Evolutionary conservation across 2,329 filamentous ascomycete species (phyloP), one percentile per base, ranked within the genome.

Genomic region (Fusarium sarcochroum): DNA sequence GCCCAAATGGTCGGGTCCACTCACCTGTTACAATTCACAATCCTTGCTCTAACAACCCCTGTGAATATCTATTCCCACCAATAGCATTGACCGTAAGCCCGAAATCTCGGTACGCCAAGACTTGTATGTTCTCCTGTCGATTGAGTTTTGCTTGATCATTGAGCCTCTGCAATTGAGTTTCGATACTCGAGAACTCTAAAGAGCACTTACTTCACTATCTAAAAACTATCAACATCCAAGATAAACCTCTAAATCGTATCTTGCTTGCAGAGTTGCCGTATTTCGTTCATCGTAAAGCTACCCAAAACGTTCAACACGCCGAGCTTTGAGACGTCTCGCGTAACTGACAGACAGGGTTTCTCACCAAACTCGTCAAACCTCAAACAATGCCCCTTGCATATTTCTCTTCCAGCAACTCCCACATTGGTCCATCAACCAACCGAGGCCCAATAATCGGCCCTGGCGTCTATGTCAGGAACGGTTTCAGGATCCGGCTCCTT

Each of bases 21-120:
- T 51, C 64, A 73, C 71, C 71, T 73, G 71, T 69, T 65, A 73
- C 71, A 72, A 47, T 38, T 30, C 48, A 25, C 32, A 17, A 48
- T 25, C 51, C 61, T 27, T 42, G 50, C 25, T 37, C 34, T 15
- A 41, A 58, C 21, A 48, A 69, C 51, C 69, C 71, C 54, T 71
- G 67, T 44, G 41, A 42, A 32, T 10, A n/a, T 60, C 34, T n/a
- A 37, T 65, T 73, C 60, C 71, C 71, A 73, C 71, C 71, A 73
- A 73, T 73, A 57, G 44, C 17, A 15, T 9, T 1, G 4, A 11
- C 11, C 0, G 1, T 25, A 35, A 2, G 2, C 40, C 50, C 42
- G 35, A 47, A 21, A 42, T 41, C 20, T 61, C 34, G 35, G 32
- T 18, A 40, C 13, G 27, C 20, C n/a, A 52, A 51, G 47, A 13